Conservation (phyloP, 2,329 filamentous ascomycete genomes). For the Botrytis cinerea region DNA sequence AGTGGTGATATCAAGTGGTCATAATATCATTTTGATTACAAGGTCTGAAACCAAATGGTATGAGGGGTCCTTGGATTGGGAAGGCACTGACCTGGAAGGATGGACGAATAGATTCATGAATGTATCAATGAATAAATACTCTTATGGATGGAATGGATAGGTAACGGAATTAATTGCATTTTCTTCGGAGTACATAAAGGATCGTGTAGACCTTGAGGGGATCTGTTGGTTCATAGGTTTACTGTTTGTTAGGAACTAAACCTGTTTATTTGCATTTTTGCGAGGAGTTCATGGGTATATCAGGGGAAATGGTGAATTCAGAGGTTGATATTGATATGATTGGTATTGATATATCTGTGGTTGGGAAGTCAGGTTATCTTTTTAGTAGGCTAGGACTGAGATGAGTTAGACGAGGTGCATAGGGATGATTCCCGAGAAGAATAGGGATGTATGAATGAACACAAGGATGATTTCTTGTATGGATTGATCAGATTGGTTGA, state of each 20-base stretch:
- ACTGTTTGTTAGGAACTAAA: neutral
- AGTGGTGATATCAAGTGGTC: conserved; percentile 43
- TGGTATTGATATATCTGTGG: conserved; percentile 17
- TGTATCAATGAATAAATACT: conserved; percentile 8
- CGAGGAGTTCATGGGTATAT: conserved; percentile 10
- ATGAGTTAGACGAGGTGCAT: neutral
- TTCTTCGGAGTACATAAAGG: conserved; percentile 17
- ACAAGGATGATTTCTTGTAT: neutral
- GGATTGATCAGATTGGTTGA: neutral
- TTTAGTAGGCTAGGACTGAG: conserved; percentile 5
- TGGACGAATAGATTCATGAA: conserved; percentile 5
- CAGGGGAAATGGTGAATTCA: neutral
- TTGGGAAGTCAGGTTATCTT: neutral
- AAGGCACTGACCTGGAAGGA: neutral
- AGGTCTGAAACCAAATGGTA: neutral
- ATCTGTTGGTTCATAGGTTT: neutral
- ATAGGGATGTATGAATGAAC: conserved; percentile 1
- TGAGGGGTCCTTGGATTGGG: neutral
- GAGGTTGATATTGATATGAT: neutral
- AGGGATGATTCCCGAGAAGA: neutral
- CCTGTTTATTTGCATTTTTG: conserved; percentile 11
- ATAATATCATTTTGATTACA: conserved; percentile 27
- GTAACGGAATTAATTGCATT: conserved; percentile 19
- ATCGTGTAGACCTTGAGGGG: neutral
- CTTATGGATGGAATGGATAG: conserved; percentile 10